Evolutionary conservation across 345 rosid genomes (phyloP).

Genomic region (Physaria fendleri): DNA sequence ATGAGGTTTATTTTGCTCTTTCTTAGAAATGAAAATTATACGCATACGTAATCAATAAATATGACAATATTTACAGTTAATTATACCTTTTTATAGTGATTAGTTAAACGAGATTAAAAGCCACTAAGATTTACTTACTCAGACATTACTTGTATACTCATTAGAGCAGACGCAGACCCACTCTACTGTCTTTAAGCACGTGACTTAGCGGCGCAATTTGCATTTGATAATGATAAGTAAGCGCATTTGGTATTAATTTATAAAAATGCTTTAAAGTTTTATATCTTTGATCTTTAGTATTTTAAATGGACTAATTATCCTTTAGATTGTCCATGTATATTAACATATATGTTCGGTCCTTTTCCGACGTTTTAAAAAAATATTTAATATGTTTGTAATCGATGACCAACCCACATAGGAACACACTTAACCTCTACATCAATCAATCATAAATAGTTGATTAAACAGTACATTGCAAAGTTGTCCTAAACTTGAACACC

Average conservation of each 20-base stretch:
- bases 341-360: not conserved
- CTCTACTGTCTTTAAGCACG: slow-evolving; percentile 35
- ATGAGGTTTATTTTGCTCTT: not conserved
- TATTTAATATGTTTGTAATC: not conserved
- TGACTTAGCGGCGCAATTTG: slow-evolving; percentile 37
- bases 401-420: not conserved
- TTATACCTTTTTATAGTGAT: too few species aligned
- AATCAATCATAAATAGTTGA: not conserved
- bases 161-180: slow-evolving; percentile 19
- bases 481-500: not conserved
- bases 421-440: not conserved
- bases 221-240: slow-evolving; percentile 27
- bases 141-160: not conserved
- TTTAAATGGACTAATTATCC: not conserved
- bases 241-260: slow-evolving; percentile 6
- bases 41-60: not conserved
- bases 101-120: too few species aligned
- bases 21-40: not conserved
- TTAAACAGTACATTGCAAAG: not conserved
- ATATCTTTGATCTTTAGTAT: not conserved
- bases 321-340: not conserved
- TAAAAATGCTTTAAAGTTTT: not conserved
- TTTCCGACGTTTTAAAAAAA: not conserved
- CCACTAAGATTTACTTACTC: not conserved
- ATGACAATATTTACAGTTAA: not conserved